These are phyloP conservation scores for Lipomyces yamadae DNA, from an alignment of 805 yeast genomes.

Conservation along the genomic window DNA sequence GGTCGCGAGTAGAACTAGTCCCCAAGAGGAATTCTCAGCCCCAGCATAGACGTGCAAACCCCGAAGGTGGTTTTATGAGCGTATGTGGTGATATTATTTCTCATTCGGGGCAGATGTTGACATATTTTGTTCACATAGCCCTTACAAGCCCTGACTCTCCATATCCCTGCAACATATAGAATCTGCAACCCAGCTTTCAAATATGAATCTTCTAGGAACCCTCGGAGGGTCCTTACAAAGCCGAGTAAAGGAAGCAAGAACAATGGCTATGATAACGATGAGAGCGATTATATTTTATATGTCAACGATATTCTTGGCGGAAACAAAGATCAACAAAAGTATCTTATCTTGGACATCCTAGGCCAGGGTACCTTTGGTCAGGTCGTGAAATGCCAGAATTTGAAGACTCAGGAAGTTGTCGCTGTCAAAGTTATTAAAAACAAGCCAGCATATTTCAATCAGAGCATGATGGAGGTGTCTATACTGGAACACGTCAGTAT, in stretches of 20 bases:
- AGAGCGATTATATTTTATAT: conserved; percentile 86
- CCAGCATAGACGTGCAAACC: conserved; percentile 39
- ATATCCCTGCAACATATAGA: conserved; percentile 77
- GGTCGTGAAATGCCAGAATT: conserved; percentile 89
- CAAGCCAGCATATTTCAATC: conserved; percentile 87
- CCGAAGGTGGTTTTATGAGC: conserved; percentile 41
- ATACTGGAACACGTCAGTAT: conserved; percentile 64
- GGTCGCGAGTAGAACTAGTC: conserved; percentile 27
- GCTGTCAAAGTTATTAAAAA: conserved; percentile 96
- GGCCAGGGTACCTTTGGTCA: conserved; percentile 99
- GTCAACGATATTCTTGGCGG: conserved; percentile 92
- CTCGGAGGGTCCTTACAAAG: conserved; percentile 88
- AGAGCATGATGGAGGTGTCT: conserved; percentile 87
- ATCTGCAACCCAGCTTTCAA: conserved; percentile 85
- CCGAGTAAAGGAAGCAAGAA: conserved; percentile 83
- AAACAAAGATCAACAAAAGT: conserved; percentile 68
- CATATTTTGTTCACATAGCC: conserved; percentile 58
- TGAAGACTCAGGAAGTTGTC: conserved; percentile 79
- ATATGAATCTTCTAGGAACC: conserved; percentile 83
- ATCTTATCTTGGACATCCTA: conserved; percentile 79
- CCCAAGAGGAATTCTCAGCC: conserved; percentile 38
- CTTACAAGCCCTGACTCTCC: conserved; percentile 73
- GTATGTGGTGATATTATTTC: conserved; percentile 12
- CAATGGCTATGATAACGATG: conserved; percentile 85
- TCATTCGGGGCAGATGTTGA: neutral